Evolutionary conservation across 495 filamentous ascomycete species (phyloP).

Genomic region (Elasticomyces elasticus): DNA sequence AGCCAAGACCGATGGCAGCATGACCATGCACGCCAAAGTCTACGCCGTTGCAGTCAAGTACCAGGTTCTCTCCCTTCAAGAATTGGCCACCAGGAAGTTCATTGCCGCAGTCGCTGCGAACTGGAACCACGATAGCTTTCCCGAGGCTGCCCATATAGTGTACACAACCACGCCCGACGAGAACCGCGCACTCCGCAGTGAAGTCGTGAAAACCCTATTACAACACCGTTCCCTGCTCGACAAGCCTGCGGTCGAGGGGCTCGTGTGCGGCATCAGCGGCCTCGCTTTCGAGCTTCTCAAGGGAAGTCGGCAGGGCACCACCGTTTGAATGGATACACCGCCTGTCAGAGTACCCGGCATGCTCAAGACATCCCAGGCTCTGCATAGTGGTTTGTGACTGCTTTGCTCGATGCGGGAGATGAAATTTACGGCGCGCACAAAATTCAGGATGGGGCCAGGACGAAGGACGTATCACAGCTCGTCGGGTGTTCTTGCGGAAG

Average conservation of each 20-base stretch:
- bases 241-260: background rate
- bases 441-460: too few relatives aligned
- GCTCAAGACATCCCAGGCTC: too few relatives aligned
- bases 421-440: too few relatives aligned
- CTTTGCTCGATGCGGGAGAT: too few relatives aligned
- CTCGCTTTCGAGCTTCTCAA: background rate
- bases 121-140: conserved; percentile 28
- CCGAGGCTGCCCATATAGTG: conserved; percentile 27
- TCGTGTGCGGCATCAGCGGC: background rate
- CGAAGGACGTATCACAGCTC: too few relatives aligned
- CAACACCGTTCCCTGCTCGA: background rate
- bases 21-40: conserved; percentile 27
- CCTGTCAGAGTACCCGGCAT: too few relatives aligned
- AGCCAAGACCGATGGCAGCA: background rate
- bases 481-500: too few relatives aligned
- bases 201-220: background rate
- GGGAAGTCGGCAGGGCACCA: background rate
- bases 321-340: too few relatives aligned
- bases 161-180: conserved; percentile 27
- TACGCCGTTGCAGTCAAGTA: conserved; percentile 40
- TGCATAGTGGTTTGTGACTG: too few relatives aligned
- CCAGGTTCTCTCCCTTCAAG: conserved; percentile 31
- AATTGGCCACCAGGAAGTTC: conserved; percentile 32
- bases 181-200: conserved; percentile 32
- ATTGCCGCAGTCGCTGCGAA: conserved; percentile 11